Evolutionary conservation across 768 basidiomycete genomes (phyloP).

Genomic region (Pluteus cervinus): DNA sequence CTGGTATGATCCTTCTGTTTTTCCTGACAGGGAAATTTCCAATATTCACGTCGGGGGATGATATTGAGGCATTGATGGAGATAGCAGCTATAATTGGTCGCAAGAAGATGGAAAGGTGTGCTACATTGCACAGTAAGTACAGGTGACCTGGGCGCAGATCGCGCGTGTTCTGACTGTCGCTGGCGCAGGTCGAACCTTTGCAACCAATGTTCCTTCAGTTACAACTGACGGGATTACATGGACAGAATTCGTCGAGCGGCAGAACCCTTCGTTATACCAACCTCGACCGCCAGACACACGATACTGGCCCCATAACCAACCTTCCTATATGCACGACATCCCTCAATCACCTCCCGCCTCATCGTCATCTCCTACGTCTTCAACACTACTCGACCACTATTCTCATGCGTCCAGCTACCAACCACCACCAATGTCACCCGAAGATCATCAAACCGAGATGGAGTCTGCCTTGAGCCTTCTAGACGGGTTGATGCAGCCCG

Average conservation of each 20-base stretch:
- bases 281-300: conserved; percentile 43
- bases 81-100: conserved; percentile 83
- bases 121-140: conserved; percentile 82
- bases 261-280: conserved; percentile 66
- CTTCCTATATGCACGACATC: conserved; percentile 7
- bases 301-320: conserved; percentile 50
- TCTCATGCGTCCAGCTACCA: conserved; percentile 12
- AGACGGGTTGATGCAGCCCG: conserved; percentile 66
- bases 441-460: conserved; percentile 48
- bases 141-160: no score
- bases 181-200: conserved; percentile 72
- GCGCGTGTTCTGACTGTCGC: no score
- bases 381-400: conserved; percentile 7
- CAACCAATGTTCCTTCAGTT: conserved; percentile 84
- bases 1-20: conserved; percentile 87
- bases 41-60: conserved; percentile 88
- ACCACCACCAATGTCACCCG: conserved; percentile 13
- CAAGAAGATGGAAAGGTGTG: conserved; percentile 76
- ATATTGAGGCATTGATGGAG: conserved; percentile 94
- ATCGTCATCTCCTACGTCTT: conserved; percentile 9
- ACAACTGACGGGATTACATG: conserved; percentile 62
- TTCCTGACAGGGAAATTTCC: conserved; percentile 93
- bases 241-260: conserved; percentile 65
- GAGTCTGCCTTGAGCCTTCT: conserved; percentile 71
- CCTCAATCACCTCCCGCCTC: conserved; percentile 12